Evolutionary conservation across 2,329 filamentous ascomycete genomes (phyloP).

Genomic region (Elsinoe ampelina): DNA sequence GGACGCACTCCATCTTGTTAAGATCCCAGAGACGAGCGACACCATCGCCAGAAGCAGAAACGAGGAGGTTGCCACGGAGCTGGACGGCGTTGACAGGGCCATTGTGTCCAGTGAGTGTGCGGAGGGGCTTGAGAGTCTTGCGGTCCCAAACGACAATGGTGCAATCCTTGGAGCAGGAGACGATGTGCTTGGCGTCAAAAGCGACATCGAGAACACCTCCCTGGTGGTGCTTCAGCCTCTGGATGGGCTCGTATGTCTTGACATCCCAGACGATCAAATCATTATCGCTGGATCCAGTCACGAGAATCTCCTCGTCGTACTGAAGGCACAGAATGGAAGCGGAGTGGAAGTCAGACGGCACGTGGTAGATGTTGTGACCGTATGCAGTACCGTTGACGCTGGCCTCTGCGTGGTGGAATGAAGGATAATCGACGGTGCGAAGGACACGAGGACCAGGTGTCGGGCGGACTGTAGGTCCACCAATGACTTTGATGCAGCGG

Average conservation of each 20-base stretch:
- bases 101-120: constrained; percentile 72
- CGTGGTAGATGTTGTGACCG: constrained; percentile 39
- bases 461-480: constrained; percentile 56
- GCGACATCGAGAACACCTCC: constrained; percentile 90
- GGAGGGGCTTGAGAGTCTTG: constrained; percentile 62
- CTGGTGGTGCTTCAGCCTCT: constrained; percentile 66
- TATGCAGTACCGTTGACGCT: constrained; percentile 39
- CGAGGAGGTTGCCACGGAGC: constrained; percentile 82
- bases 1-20: constrained; percentile 75
- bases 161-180: constrained; percentile 93
- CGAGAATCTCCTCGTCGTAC: constrained; percentile 85
- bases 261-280: constrained; percentile 89
- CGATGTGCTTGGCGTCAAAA: constrained; percentile 84
- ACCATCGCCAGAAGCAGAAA: constrained; percentile 89
- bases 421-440: constrained; percentile 34
- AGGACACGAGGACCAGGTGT: constrained; percentile 34
- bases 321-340: constrained; percentile 92
- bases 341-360: constrained; percentile 58
- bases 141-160: constrained; percentile 94
- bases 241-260: constrained; percentile 68
- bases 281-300: constrained; percentile 88
- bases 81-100: constrained; percentile 96
- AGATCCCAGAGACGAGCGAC: constrained; percentile 94
- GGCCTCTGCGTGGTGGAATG: constrained; percentile 31
- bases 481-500: constrained; percentile 77